Conservation (phyloP, 2,329 filamentous ascomycete species). For the Exophiala oligosperma region DNA sequence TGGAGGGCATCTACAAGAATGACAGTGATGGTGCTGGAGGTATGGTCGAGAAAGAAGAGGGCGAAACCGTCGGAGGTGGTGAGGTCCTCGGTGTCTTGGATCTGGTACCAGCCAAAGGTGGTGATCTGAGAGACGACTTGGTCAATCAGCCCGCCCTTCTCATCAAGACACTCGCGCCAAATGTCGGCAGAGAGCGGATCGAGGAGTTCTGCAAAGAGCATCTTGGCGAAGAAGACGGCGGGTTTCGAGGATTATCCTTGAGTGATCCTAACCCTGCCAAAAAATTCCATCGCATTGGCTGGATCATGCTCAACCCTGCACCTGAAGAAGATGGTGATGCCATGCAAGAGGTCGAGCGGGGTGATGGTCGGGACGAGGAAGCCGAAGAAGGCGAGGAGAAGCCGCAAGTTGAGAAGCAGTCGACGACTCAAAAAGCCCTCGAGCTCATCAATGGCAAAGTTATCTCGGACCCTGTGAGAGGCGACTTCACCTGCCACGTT, state of each 20-base stretch:
- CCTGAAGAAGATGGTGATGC: constrained; percentile 62
- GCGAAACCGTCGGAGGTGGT: constrained; percentile 85
- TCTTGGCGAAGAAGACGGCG: constrained; percentile 84
- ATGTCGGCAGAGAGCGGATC: constrained; percentile 88
- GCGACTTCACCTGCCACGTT: constrained; percentile 96
- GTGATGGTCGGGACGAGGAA: constrained; percentile 71
- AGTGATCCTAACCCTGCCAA: constrained; percentile 97
- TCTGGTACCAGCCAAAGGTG: constrained; percentile 77
- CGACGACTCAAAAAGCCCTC: constrained; percentile 78
- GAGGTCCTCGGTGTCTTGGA: constrained; percentile 93
- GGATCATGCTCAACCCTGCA: constrained; percentile 90
- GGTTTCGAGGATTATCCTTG: constrained; percentile 92
- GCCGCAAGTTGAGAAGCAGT: constrained; percentile 31
- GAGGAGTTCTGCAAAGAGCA: constrained; percentile 95
- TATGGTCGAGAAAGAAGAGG: constrained; percentile 89
- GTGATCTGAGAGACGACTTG: constrained; percentile 85
- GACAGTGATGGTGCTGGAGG: constrained; percentile 86
- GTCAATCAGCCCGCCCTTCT: constrained; percentile 87
- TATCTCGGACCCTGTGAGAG: constrained; percentile 88
- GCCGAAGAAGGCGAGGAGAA: constrained; percentile 63
- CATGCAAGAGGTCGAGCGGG: constrained; percentile 58
- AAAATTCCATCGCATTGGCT: constrained; percentile 95
- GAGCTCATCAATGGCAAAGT: constrained; percentile 97
- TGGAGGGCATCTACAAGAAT: constrained; percentile 91
- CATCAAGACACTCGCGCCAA: constrained; percentile 97